Conservation (phyloP, 768 basidiomycete genomes). For the Albatrellus ellisii region DNA sequence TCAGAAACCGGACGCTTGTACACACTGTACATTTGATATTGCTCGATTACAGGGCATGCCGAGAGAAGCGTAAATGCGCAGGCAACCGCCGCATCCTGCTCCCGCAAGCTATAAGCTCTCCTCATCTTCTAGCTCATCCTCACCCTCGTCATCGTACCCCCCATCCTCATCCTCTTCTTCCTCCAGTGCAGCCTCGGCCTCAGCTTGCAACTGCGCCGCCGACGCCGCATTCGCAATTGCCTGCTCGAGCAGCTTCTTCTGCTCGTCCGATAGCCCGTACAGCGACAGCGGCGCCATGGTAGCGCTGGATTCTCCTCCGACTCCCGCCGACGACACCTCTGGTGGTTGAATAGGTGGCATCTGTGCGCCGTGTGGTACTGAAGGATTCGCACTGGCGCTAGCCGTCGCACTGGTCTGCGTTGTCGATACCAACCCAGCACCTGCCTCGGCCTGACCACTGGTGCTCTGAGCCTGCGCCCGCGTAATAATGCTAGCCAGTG, state of each 20-base stretch:
- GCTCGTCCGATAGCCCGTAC: slow-evolving; percentile 64
- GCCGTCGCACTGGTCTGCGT: slow-evolving; percentile 5
- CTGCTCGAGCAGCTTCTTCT: slow-evolving; percentile 52
- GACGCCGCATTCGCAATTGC: slow-evolving; percentile 65
- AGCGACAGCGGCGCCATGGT: slow-evolving; percentile 32
- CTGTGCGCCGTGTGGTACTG: background rate
- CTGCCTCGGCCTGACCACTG: slow-evolving; percentile 10
- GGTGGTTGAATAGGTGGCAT: no score
- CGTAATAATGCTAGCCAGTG: slow-evolving; percentile 59
- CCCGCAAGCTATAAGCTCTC: no score
- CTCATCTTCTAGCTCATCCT: background rate
- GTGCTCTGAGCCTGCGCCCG: slow-evolving; percentile 50
- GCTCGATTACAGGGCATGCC: no score
- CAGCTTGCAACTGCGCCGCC: slow-evolving; percentile 66
- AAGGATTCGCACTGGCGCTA: background rate
- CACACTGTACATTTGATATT: no score
- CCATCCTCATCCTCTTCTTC: slow-evolving; percentile 44
- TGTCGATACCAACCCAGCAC: slow-evolving; percentile 3
- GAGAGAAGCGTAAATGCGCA: no score
- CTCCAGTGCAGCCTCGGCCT: slow-evolving; percentile 65
- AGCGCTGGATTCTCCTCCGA: background rate
- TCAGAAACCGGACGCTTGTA: no score
- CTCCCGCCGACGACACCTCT: background rate
- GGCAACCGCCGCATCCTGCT: no score
- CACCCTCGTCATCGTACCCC: slow-evolving; percentile 22